A percentile compares a stretch with the other conserved stretches of the same genome.
Conservation (phyloP, 2,329 filamentous ascomycete genomes). For the Torrubiellomyces zombiae region DNA sequence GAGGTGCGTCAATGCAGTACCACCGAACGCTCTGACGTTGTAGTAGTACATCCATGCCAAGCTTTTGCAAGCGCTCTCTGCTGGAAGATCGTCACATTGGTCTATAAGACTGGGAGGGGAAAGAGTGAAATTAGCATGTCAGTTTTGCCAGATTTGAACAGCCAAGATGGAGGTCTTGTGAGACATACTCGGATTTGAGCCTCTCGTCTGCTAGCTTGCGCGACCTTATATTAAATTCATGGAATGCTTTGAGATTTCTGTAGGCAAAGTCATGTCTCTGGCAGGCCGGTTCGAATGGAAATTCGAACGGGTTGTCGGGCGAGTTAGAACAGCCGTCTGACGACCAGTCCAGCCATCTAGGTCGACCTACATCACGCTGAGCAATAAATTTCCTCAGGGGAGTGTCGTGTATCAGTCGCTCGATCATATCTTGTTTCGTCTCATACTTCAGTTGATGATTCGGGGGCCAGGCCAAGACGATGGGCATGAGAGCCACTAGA, state of each 20-base stretch:
- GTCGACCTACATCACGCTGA: too few relatives aligned
- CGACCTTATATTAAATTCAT: slow-evolving; percentile 17
- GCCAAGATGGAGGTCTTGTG: background rate
- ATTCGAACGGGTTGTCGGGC: slow-evolving; percentile 26
- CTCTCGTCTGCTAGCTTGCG: slow-evolving; percentile 27
- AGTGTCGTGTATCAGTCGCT: too few relatives aligned
- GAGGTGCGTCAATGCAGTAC: slow-evolving; percentile 14
- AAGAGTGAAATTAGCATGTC: slow-evolving; percentile 16
- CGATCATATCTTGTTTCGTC: too few relatives aligned
- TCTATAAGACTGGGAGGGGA: too few relatives aligned
- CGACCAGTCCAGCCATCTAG: slow-evolving; percentile 24
- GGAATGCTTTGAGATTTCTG: slow-evolving; percentile 32
- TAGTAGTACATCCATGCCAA: slow-evolving; percentile 24
- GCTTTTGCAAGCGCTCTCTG: slow-evolving; percentile 12
- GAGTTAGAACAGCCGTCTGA: slow-evolving; percentile 25
- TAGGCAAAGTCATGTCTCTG: slow-evolving; percentile 41
- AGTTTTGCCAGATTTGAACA: background rate
- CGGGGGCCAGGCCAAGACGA: too few relatives aligned
- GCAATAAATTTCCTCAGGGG: too few relatives aligned
- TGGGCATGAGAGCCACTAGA: too few relatives aligned
- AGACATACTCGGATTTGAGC: slow-evolving; percentile 27
- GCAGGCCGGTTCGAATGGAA: slow-evolving; percentile 26
- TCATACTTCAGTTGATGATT: too few relatives aligned
- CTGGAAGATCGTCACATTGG: slow-evolving; percentile 14
- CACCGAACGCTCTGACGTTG: slow-evolving; percentile 20